These are phyloP conservation scores for Xylaria polymorpha DNA, from an alignment of 2,329 filamentous ascomycete species.

Conservation along the genomic window DNA sequence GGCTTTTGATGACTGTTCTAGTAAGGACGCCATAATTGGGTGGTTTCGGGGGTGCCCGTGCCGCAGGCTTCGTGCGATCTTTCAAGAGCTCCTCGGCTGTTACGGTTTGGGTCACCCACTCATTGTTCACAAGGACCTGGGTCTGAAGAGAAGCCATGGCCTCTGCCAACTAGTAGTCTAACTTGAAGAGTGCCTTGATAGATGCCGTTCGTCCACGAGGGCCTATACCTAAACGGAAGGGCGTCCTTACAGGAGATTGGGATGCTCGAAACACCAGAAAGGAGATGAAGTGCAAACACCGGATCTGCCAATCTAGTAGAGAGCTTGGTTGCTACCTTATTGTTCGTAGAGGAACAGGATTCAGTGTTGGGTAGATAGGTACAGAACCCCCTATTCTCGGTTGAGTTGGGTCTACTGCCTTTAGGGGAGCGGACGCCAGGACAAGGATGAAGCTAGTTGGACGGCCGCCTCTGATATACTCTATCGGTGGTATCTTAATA, in stretches of 20 bases:
- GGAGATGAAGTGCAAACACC: background rate
- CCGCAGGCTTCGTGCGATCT: constrained; percentile 51
- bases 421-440: background rate
- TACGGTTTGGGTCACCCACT: constrained; percentile 68
- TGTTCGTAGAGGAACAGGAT: background rate
- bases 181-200: background rate
- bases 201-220: background rate
- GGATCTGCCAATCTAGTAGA: background rate
- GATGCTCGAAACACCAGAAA: background rate
- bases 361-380: background rate
- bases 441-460: background rate
- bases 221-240: background rate
- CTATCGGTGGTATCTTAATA: background rate
- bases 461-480: background rate
- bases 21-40: constrained; percentile 79
- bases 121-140: constrained; percentile 64
- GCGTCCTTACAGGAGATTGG: background rate
- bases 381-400: background rate
- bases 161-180: constrained; percentile 3
- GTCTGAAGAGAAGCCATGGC: constrained; percentile 63
- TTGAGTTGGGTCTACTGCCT: background rate
- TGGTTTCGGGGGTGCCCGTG: constrained; percentile 50
- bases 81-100: constrained; percentile 53
- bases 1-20: constrained; percentile 80
- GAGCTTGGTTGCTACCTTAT: constrained; percentile 1